Conservation (phyloP, 2,329 filamentous ascomycete species). For the Ascosphaera apis region DNA sequence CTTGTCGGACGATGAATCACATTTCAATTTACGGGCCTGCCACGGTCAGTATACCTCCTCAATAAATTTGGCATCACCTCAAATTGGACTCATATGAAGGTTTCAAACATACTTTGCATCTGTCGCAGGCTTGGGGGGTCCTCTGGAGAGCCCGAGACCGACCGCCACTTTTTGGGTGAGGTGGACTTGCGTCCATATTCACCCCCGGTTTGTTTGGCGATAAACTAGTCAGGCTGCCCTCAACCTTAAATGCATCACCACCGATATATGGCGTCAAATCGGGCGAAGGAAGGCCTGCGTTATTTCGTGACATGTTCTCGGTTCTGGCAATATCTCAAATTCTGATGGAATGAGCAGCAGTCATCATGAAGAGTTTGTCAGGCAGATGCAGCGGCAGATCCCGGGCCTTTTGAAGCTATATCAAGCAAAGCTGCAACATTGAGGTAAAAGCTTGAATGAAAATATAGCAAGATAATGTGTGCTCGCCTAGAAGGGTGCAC, state of each 20-base stretch:
- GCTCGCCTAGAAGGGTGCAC: no score
- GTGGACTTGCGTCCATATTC: no score
- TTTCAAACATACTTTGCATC: slow-evolving; percentile 12
- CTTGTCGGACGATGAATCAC: slow-evolving; percentile 6
- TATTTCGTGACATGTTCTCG: background rate
- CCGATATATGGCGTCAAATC: background rate
- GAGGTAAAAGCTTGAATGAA: no score
- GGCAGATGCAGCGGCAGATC: no score
- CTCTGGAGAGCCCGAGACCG: background rate
- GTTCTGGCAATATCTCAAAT: background rate
- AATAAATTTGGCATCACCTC: background rate
- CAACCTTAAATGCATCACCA: background rate
- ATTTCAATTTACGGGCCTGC: slow-evolving; percentile 9
- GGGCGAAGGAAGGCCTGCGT: background rate
- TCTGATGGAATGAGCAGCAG: no score
- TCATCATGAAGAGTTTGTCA: background rate
- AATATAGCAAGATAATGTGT: no score
- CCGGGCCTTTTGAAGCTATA: no score
- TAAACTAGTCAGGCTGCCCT: no score
- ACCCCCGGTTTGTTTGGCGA: no score
- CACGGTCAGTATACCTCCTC: background rate
- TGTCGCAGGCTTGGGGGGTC: slow-evolving; percentile 11
- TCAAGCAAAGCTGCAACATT: no score
- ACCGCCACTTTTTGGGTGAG: no score
- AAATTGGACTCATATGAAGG: no score